Base-by-base conservation (phyloP, 2,329 filamentous ascomycete species). In the Ascocoryne sarcoides region DNA sequence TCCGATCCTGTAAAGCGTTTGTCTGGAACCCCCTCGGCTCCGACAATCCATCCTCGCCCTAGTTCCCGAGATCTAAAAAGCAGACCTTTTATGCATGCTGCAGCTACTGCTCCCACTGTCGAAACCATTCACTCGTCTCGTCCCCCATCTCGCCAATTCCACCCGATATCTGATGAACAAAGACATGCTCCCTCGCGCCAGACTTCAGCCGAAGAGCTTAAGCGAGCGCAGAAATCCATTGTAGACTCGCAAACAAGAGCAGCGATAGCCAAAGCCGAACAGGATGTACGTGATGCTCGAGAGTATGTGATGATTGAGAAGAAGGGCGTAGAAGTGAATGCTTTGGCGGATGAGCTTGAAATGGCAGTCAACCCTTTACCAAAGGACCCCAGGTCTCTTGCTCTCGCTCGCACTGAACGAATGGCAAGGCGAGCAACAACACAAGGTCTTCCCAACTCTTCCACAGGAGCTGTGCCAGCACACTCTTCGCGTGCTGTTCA, bases 261-360 rank as follows among this genome's bases (percentile, higher is more conserved):
- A 83, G 48, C 77, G 79, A 44, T 80, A 83, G 54, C 76, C 69
- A 57, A 76, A 36, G 69, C 70, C 30, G 79, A 83, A 49, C 71
- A 73, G 33, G 83, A 82, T 3, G 87, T 85, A 2, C 85, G 94
- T 54, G 90, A 96, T 49, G 79, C 93, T 59, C 79, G 90, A 49
- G 92, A 96, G 50, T 98, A 96, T 55, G 90, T 98, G 15, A 72
- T 96, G 18, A 86, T 98, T 10, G 92, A 98, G 65, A 95, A 95
- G 67, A 80, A 83, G 49, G 84, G 88, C 15, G 89, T 98, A 9
- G 90, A 96, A 61, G 90, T 98, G 37, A 96, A 98, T 60, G 92
- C 92, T 2, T 83, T 98, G 55, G 92, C 92, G 16, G 92, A 98
- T 62, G 90, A 96, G 63, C 23, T 26, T 7, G 7, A 26, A 26